These are phyloP conservation scores for Tilletia indica DNA, from an alignment of 1,284 basidiomycete genomes.

Conservation along the genomic window DNA sequence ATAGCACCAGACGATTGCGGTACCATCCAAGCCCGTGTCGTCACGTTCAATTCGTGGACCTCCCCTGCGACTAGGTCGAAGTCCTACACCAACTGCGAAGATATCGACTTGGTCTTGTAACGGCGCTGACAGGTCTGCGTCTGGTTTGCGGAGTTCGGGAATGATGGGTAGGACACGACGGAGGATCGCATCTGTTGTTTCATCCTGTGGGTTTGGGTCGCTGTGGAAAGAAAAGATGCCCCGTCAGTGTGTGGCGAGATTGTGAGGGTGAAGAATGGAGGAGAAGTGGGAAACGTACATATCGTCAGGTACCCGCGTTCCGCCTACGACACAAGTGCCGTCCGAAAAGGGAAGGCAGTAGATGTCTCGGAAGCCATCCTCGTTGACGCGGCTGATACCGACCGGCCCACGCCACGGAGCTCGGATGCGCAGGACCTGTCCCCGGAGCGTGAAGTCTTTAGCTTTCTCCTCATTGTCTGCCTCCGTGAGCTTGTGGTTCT, in stretches of 20 bases:
- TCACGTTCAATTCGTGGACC: slow-evolving; percentile 20
- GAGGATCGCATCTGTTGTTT: slow-evolving; percentile 5
- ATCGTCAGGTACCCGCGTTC: slow-evolving; percentile 39
- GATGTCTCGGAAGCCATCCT: slow-evolving; percentile 31
- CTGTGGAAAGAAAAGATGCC: neutral
- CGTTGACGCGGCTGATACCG: slow-evolving; percentile 28
- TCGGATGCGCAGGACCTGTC: slow-evolving; percentile 41
- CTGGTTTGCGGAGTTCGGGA: slow-evolving; percentile 14
- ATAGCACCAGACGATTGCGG: slow-evolving; percentile 11
- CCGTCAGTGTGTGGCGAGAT: neutral
- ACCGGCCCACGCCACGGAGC: slow-evolving; percentile 41
- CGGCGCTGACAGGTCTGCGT: neutral
- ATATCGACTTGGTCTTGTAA: slow-evolving; percentile 16
- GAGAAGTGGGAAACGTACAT: slow-evolving; percentile 14
- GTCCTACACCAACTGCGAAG: slow-evolving; percentile 20
- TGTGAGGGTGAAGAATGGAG: neutral
- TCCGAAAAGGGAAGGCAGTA: slow-evolving; percentile 47
- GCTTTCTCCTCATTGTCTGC: slow-evolving; percentile 25
- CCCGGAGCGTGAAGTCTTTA: slow-evolving; percentile 33
- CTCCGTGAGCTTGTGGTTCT: neutral
- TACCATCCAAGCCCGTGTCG: neutral
- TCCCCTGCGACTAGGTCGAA: slow-evolving; percentile 18
- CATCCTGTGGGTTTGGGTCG: neutral
- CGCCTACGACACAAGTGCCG: slow-evolving; percentile 43
- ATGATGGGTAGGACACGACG: neutral